Evolutionary conservation across 306 rosid species (phyloP).

Genomic region (Begonia fuchsioides): DNA sequence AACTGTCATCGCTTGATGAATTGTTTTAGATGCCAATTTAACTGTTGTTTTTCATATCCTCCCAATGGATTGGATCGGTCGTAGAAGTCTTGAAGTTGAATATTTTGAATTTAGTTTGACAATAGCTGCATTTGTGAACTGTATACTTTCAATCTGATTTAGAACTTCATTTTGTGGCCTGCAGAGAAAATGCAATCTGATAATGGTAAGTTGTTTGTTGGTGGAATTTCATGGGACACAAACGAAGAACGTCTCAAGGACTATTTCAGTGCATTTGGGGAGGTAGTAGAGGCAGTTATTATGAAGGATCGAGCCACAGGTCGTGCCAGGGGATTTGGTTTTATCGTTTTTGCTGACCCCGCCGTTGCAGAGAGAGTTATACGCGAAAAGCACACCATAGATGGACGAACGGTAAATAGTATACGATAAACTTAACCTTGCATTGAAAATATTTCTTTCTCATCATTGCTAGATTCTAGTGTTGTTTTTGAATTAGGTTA

Average conservation of each 20-base stretch:
- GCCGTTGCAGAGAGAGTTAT: conserved; percentile 63
- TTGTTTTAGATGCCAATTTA: too few relatives aligned
- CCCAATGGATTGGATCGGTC: too few relatives aligned
- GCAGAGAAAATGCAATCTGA: conserved; percentile 91
- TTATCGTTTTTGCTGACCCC: conserved; percentile 79
- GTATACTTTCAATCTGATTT: too few relatives aligned
- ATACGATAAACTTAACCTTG: too few relatives aligned
- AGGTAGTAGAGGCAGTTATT: conserved; percentile 91
- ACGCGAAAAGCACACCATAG: conserved; percentile 88
- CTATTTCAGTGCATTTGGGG: conserved; percentile 75
- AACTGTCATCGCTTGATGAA: conserved; percentile 3
- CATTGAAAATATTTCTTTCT: too few relatives aligned
- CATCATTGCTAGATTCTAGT: background rate
- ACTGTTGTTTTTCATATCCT: too few relatives aligned
- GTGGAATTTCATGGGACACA: conserved; percentile 99
- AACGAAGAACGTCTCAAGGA: conserved; percentile 91
- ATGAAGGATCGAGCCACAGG: conserved; percentile 99
- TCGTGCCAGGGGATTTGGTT: conserved; percentile 96
- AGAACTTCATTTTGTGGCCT: conserved; percentile 16
- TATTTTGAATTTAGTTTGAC: too few relatives aligned
- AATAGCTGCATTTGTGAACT: too few relatives aligned
- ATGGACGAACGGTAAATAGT: conserved; percentile 84
- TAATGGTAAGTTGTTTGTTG: conserved; percentile 80
- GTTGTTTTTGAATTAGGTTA: too few relatives aligned
- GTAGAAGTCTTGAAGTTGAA: too few relatives aligned